Evolutionary conservation across 192 early-diverging fungal species (phyloP).

Genomic region (Martensiomyces pterosporus): DNA sequence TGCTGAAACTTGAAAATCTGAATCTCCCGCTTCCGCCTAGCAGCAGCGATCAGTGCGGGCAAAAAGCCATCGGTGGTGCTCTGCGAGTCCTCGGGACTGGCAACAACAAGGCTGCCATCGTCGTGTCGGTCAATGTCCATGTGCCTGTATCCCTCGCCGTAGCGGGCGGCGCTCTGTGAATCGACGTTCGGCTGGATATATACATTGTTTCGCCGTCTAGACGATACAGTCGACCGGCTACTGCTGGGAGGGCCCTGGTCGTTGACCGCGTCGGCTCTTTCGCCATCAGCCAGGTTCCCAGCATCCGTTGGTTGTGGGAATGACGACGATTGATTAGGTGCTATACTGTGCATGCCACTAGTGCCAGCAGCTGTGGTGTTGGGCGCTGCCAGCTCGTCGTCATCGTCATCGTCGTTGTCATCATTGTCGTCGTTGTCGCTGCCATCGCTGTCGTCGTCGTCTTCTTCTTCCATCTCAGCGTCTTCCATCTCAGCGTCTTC

Average conservation of each 20-base stretch:
- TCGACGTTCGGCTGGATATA: conserved; percentile 41
- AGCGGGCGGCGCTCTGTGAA: conserved; percentile 30
- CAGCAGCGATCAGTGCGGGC: conserved; percentile 39
- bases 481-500: neutral
- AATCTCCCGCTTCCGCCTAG: conserved; percentile 47
- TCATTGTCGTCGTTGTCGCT: conserved; percentile 1
- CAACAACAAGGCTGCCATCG: conserved; percentile 36
- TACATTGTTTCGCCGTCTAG: conserved; percentile 15
- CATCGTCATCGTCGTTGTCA: conserved; percentile 9
- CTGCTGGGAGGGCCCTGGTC: conserved; percentile 20
- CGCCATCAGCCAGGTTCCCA: no score
- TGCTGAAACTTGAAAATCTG: conserved; percentile 44
- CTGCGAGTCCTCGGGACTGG: conserved; percentile 8
- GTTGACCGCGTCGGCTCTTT: conserved; percentile 1
- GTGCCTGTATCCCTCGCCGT: conserved; percentile 45
- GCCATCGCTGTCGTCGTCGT: conserved; percentile 4
- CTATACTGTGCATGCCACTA: no score
- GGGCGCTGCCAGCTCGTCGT: no score
- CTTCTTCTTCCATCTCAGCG: neutral
- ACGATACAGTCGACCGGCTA: conserved; percentile 4
- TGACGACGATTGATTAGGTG: no score
- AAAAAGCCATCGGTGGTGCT: conserved; percentile 27
- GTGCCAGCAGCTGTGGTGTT: no score
- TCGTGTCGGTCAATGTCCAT: conserved; percentile 40
- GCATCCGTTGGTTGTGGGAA: no score